Conservation (phyloP, 1,139 yeast species). For the Dujonia santamariae region DNA sequence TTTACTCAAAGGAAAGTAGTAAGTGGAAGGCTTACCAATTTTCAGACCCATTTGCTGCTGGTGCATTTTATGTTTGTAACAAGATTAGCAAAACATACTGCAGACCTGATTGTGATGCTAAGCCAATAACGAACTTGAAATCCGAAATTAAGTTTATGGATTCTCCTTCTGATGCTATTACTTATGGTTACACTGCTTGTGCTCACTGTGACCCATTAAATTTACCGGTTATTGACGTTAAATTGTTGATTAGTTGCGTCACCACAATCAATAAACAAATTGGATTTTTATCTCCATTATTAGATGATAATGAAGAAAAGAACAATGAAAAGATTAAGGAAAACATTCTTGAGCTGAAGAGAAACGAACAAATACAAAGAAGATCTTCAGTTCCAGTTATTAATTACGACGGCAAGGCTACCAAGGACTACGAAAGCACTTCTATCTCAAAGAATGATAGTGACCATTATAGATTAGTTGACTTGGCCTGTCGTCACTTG, state of each 20-base stretch:
- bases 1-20: constrained; percentile 43
- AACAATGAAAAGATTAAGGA: constrained; percentile 39
- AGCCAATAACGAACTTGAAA: constrained; percentile 41
- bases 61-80: constrained; percentile 52
- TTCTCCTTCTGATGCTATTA: constrained; percentile 39
- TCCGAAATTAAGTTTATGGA: constrained; percentile 45
- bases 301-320: constrained; percentile 45
- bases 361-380: constrained; percentile 19
- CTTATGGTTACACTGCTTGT: constrained; percentile 51
- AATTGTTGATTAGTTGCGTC: constrained; percentile 57
- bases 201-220: constrained; percentile 46
- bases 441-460: constrained; percentile 53
- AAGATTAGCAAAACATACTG: constrained; percentile 43
- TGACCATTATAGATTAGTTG: constrained; percentile 70
- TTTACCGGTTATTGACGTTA: constrained; percentile 45
- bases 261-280: constrained; percentile 53
- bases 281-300: constrained; percentile 53
- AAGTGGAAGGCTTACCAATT: constrained; percentile 68
- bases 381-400: constrained; percentile 29
- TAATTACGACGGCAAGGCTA: constrained; percentile 20
- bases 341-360: constrained; percentile 32
- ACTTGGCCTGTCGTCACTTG: constrained; percentile 79
- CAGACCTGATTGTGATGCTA: constrained; percentile 66
- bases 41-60: constrained; percentile 65
- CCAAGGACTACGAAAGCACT: constrained; percentile 25